These are phyloP conservation scores for Oryza glaberrima DNA, from an alignment of 176 grass and related monocot genomes.

Conservation along the genomic window DNA sequence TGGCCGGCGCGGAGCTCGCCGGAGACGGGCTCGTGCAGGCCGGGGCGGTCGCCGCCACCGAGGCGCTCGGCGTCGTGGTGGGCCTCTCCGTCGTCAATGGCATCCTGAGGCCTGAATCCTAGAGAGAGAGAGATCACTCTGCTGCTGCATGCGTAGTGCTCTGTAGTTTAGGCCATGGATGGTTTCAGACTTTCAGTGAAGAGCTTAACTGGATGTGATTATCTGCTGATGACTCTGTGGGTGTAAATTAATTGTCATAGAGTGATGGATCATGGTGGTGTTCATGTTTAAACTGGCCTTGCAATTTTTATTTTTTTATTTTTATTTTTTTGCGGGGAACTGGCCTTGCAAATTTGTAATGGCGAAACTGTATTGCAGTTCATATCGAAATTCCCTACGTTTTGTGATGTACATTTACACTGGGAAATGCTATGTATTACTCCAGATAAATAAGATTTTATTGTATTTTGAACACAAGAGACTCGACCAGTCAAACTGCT, in stretches of 20 bases:
- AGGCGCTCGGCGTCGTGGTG: constrained; percentile 73
- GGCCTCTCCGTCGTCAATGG: constrained; percentile 82
- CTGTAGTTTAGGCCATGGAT: background rate
- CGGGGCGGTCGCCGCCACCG: constrained; percentile 67
- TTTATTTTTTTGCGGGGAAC: too few relatives aligned
- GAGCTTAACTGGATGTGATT: constrained; percentile 1
- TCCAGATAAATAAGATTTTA: too few relatives aligned
- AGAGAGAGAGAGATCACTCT: constrained; percentile 15
- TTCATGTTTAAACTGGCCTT: background rate
- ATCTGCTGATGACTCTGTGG: background rate
- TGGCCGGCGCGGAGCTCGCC: constrained; percentile 54
- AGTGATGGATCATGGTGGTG: background rate
- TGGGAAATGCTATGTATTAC: background rate
- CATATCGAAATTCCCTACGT: background rate
- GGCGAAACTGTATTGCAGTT: background rate
- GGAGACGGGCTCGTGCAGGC: constrained; percentile 81
- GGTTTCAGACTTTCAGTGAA: constrained; percentile 4
- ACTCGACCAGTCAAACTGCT: background rate
- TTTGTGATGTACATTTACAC: background rate
- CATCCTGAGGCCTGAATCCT: constrained; percentile 64
- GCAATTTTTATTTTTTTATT: too few relatives aligned
- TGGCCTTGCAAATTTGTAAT: background rate
- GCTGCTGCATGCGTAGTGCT: background rate
- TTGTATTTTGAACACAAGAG: background rate
- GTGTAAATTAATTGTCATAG: constrained; percentile 19